Evolutionary conservation across 225 moss, liverwort and hornwort species (phyloP).

Genomic region (Rhytidiadelphus loreus): DNA sequence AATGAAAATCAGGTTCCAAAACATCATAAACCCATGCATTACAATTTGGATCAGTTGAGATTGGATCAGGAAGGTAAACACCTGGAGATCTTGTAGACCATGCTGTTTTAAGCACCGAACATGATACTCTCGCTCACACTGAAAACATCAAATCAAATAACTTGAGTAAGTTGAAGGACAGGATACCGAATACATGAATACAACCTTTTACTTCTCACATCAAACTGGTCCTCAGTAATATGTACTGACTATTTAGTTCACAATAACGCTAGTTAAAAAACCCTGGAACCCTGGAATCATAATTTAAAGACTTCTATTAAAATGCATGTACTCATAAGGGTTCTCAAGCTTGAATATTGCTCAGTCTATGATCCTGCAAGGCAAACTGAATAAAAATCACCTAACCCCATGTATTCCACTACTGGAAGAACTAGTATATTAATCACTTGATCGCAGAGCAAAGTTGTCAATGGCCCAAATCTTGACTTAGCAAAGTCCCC

Average conservation of each 20-base stretch:
- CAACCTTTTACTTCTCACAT: slow-evolving; percentile 20
- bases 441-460: slow-evolving; percentile 89
- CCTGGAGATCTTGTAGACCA: slow-evolving; percentile 76
- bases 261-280: neutral
- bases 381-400: neutral
- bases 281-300: neutral
- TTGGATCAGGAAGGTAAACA: slow-evolving; percentile 1
- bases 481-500: slow-evolving; percentile 78
- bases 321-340: neutral
- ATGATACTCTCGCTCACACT: slow-evolving; percentile 95
- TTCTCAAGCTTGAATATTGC: neutral
- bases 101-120: slow-evolving; percentile 90
- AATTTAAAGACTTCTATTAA: neutral
- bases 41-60: neutral
- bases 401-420: neutral
- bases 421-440: neutral
- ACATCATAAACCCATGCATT: neutral
- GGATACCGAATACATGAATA: neutral
- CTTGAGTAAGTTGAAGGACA: neutral
- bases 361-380: neutral
- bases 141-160: neutral
- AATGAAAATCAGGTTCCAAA: neutral
- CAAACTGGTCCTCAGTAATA: slow-evolving; percentile 4
- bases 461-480: slow-evolving; percentile 80
- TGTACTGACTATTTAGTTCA: neutral